Evolutionary conservation across 129 eudicot genomes (phyloP).

Genomic region (Tagetes erecta): DNA sequence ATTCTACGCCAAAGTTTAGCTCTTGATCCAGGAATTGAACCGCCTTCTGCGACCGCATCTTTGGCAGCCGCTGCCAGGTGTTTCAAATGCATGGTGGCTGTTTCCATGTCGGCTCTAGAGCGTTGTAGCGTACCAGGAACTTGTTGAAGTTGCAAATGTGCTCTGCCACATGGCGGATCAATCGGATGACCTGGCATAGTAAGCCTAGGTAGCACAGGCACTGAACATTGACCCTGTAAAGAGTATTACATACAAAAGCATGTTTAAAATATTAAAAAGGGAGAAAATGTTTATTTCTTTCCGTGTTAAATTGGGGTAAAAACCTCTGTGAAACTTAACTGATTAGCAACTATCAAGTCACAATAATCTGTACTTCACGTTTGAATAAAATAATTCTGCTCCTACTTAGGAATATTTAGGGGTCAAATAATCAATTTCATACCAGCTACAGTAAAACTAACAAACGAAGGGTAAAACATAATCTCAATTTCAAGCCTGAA

Average conservation of each 20-base stretch:
- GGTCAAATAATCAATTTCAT: background rate
- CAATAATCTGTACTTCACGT: background rate
- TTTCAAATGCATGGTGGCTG: conserved; percentile 82
- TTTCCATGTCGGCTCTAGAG: conserved; percentile 62
- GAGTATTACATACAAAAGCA: conserved; percentile 10
- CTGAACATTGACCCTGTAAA: conserved; percentile 82
- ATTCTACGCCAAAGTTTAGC: conserved; percentile 98
- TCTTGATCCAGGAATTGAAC: conserved; percentile 96
- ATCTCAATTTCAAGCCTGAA: background rate
- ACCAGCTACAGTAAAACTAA: background rate
- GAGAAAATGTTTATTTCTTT: background rate
- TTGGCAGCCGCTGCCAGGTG: conserved; percentile 95
- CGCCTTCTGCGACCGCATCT: conserved; percentile 97
- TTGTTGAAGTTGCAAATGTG: conserved; percentile 47
- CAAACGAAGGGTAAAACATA: background rate
- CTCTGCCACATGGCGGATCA: conserved; percentile 99
- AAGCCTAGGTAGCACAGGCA: conserved; percentile 84
- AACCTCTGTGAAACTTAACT: background rate
- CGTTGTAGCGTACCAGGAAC: conserved; percentile 43
- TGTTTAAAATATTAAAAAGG: background rate
- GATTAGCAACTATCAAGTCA: background rate
- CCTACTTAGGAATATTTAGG: background rate
- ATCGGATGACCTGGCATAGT: conserved; percentile 98
- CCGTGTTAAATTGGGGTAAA: background rate
- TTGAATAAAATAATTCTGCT: background rate